Evolutionary conservation across 306 rosid genomes (phyloP).

Genomic region (Sphenostylis stenocarpa): DNA sequence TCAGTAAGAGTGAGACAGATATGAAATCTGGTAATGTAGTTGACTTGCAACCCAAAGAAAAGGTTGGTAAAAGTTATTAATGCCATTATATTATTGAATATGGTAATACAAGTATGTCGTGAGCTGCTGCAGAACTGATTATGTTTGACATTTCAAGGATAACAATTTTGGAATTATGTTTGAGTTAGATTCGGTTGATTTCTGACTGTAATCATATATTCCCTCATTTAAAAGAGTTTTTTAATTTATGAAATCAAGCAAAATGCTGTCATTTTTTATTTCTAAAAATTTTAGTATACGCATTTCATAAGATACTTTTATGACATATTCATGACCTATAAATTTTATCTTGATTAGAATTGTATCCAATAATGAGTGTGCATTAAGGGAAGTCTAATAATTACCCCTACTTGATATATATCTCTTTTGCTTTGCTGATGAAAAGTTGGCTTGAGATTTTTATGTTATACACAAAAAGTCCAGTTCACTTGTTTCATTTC

Average conservation of each 20-base stretch:
- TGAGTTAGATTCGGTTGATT: not conserved
- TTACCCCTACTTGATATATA: not conserved
- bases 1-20: constrained; percentile 34
- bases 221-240: not conserved
- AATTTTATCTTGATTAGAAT: not conserved
- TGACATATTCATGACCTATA: constrained; percentile 10
- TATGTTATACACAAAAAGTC: constrained; percentile 14
- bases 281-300: not conserved
- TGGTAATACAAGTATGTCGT: not conserved
- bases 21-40: constrained; percentile 37
- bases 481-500: constrained; percentile 13
- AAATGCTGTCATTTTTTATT: not conserved
- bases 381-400: not conserved
- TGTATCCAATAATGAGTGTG: not conserved
- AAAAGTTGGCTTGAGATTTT: constrained; percentile 14
- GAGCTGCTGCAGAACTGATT: constrained; percentile 4
- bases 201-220: constrained; percentile 8
- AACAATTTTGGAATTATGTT: constrained; percentile 3
- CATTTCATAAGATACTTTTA: constrained; percentile 1
- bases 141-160: constrained; percentile 21
- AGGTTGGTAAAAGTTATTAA: constrained; percentile 43
- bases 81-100: not conserved
- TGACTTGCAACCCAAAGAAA: constrained; percentile 42
- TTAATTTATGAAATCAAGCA: not conserved
- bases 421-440: constrained; percentile 9